Conservation (phyloP, 805 yeast genomes). For the Blastobotrys robertii region DNA sequence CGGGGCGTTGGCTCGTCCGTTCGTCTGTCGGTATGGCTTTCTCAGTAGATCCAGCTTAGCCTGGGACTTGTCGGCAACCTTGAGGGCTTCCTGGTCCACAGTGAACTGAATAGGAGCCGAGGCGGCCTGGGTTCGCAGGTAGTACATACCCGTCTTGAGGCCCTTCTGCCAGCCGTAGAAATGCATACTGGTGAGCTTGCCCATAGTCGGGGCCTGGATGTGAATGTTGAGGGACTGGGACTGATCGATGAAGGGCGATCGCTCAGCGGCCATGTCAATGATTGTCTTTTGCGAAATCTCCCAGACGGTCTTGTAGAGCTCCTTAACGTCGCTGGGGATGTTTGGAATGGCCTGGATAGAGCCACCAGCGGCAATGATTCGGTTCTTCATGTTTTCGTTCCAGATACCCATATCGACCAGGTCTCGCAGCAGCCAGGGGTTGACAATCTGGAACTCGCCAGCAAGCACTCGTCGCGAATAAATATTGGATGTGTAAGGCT, state of each 20-base stretch:
- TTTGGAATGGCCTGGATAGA: conserved; percentile 69
- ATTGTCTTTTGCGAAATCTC: conserved; percentile 80
- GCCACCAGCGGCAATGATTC: conserved; percentile 68
- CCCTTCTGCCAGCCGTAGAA: conserved; percentile 99
- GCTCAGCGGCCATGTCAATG: conserved; percentile 78
- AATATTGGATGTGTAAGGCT: conserved; percentile 89
- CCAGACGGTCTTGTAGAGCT: conserved; percentile 92
- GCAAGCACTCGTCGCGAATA: conserved; percentile 84
- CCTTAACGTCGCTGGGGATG: conserved; percentile 67
- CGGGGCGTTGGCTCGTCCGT: conserved; percentile 2
- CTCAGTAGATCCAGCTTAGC: conserved; percentile 12
- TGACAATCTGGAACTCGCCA: conserved; percentile 90
- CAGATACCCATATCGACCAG: conserved; percentile 75
- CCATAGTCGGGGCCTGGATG: conserved; percentile 86
- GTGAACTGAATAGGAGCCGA: conserved; percentile 94
- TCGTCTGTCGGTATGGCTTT: conserved; percentile 16
- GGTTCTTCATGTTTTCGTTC: conserved; percentile 69
- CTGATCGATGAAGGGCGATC: conserved; percentile 70
- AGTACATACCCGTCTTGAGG: conserved; percentile 97
- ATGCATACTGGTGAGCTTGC: conserved; percentile 95
- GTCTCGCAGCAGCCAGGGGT: conserved; percentile 76
- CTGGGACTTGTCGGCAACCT: conserved; percentile 15
- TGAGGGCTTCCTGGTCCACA: conserved; percentile 42
- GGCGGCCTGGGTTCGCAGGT: conserved; percentile 95
- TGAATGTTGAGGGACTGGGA: conserved; percentile 89